Percentiles rank a stretch among this genome's conserved stretches.
Conservation (phyloP, 306 rosid genomes). For the Sindora glabra region DNA sequence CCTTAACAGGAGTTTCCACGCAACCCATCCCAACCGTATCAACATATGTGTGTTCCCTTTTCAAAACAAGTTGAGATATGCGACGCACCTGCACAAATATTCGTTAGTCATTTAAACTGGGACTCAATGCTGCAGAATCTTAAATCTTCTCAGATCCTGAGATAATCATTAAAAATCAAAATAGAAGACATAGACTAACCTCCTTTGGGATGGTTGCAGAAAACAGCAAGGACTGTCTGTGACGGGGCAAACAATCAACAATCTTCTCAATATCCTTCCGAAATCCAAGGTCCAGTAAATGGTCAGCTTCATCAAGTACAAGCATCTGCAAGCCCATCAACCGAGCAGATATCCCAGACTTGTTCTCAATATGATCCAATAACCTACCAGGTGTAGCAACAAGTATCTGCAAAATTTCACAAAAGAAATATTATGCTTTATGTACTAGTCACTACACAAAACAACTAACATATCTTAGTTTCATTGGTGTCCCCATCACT, state of each 20-base stretch:
- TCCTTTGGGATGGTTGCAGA: constrained; percentile 94
- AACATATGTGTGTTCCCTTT: constrained; percentile 70
- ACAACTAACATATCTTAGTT: too few species aligned
- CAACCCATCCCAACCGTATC: constrained; percentile 85
- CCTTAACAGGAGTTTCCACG: constrained; percentile 78
- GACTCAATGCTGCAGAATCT: constrained; percentile 16
- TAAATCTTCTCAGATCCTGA: not conserved
- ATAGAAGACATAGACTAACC: constrained; percentile 37
- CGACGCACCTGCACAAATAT: constrained; percentile 78
- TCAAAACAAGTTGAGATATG: constrained; percentile 85
- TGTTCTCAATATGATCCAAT: constrained; percentile 86
- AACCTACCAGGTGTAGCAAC: constrained; percentile 97
- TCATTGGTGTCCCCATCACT: too few species aligned
- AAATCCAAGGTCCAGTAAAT: constrained; percentile 82
- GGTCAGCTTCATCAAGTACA: constrained; percentile 91
- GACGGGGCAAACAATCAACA: constrained; percentile 91
- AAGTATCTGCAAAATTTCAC: constrained; percentile 51
- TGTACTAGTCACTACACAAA: too few species aligned
- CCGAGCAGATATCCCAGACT: constrained; percentile 68
- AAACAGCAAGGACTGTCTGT: constrained; percentile 72
- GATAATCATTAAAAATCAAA: not conserved
- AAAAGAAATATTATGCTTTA: constrained; percentile 3
- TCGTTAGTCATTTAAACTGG: constrained; percentile 9
- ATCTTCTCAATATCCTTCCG: constrained; percentile 86
- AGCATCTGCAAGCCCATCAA: constrained; percentile 87